Evolutionary conservation across 2,329 filamentous ascomycete genomes (phyloP).

Genomic region (Phoma sp.): DNA sequence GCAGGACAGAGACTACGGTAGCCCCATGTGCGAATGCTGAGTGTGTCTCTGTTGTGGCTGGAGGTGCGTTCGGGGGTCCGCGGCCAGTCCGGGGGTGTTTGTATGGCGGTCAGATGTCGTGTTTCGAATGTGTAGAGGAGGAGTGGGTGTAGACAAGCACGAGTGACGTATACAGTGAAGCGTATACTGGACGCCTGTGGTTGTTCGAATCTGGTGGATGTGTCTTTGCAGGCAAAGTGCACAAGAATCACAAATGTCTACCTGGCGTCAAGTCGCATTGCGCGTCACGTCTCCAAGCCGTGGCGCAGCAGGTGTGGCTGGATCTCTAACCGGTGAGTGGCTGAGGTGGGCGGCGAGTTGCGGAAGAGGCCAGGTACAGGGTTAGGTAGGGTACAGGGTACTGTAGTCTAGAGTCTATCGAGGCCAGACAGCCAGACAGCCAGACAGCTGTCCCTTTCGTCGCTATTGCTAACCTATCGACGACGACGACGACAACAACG

Average conservation of each 20-base stretch:
- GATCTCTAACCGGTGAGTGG: too few relatives aligned
- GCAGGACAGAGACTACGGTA: neutral
- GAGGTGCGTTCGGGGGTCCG: constrained; percentile 34
- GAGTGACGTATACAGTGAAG: neutral
- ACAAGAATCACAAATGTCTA: neutral
- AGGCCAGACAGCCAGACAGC: neutral
- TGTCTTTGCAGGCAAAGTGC: neutral
- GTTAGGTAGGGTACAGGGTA: too few relatives aligned
- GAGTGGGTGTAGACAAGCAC: neutral
- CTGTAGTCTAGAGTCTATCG: too few relatives aligned
- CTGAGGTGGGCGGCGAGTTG: constrained; percentile 1
- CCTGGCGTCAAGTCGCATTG: constrained; percentile 8
- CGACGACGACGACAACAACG: constrained; percentile 2
- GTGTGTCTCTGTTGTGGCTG: neutral
- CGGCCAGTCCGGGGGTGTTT: constrained; percentile 16
- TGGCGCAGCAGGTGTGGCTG: neutral
- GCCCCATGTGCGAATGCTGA: neutral
- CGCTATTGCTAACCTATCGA: neutral
- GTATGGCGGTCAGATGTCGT: constrained; percentile 1
- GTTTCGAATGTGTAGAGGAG: neutral
- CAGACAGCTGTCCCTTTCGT: constrained; percentile 40
- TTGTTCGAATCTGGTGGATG: neutral
- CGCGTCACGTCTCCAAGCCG: constrained; percentile 4
- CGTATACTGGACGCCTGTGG: neutral
- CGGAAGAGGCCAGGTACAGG: constrained; percentile 13